Conservation (phyloP, 2,329 filamentous ascomycete genomes). For the Verticillium tricorpus region DNA sequence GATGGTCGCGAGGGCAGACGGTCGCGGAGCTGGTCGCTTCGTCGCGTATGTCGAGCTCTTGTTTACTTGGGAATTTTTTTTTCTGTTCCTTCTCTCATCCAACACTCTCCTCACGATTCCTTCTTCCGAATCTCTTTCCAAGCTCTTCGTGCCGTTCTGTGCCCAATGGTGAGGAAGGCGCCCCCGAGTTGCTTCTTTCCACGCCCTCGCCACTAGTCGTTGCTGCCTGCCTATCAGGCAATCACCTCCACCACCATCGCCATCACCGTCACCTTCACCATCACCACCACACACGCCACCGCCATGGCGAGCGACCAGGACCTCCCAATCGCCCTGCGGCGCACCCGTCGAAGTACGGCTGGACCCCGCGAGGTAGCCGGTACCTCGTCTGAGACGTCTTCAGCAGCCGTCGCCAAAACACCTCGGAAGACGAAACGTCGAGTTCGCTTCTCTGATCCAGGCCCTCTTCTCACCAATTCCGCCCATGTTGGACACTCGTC, state of each 20-base stretch:
- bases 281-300: neutral
- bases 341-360: slow-evolving; percentile 40
- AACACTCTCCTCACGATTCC: neutral
- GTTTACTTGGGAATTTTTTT: slow-evolving; percentile 9
- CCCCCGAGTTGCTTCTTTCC: neutral
- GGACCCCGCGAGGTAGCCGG: slow-evolving; percentile 14
- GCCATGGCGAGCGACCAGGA: slow-evolving; percentile 7
- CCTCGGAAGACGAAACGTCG: slow-evolving; percentile 32
- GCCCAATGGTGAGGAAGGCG: too few species aligned
- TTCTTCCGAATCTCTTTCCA: neutral
- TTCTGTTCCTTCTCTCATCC: neutral
- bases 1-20: too few species aligned
- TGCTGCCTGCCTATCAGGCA: neutral
- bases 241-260: neutral
- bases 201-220: neutral
- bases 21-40: neutral
- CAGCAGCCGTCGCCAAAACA: slow-evolving; percentile 8
- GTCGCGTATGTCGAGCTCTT: neutral
- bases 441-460: slow-evolving; percentile 58
- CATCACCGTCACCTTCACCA: neutral
- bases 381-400: slow-evolving; percentile 7
- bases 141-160: neutral
- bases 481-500: slow-evolving; percentile 10
- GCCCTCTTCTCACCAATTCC: slow-evolving; percentile 22
- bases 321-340: slow-evolving; percentile 51